phyloP scores from a whole-genome alignment of 129 eudicot genomes.

The Smallanthus sonchifolius region DNA sequence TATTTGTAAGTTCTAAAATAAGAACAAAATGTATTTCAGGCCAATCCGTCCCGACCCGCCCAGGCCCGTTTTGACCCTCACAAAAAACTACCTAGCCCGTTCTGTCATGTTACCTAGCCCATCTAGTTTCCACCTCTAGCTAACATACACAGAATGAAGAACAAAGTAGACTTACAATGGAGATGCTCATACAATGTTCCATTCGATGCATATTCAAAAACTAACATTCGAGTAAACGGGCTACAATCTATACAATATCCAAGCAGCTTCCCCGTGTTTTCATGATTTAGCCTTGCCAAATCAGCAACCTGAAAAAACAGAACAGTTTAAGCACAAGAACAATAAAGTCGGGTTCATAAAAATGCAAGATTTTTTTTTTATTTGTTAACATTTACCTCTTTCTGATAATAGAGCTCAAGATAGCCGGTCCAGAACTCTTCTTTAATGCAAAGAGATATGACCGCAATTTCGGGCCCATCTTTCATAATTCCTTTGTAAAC shows the following conservation, averaged over 20 bases:
- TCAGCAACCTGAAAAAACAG: constrained; percentile 66
- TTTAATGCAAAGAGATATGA: constrained; percentile 83
- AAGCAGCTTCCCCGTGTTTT: constrained; percentile 68
- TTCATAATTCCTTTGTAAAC: constrained; percentile 87
- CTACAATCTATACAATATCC: constrained; percentile 74
- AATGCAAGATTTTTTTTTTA: neutral
- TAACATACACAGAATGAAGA: neutral
- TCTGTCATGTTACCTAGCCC: neutral
- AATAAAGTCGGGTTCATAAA: neutral
- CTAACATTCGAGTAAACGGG: constrained; percentile 93
- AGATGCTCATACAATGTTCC: constrained; percentile 94
- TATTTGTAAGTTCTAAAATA: neutral
- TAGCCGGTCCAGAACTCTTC: constrained; percentile 87
- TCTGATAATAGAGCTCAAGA: constrained; percentile 92
- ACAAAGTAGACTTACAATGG: constrained; percentile 57
- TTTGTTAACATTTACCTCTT: constrained; percentile 49
- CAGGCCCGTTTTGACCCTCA: neutral
- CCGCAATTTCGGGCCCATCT: constrained; percentile 88
- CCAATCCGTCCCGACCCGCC: neutral
- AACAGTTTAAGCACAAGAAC: neutral
- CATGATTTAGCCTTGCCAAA: constrained; percentile 78
- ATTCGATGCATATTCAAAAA: constrained; percentile 91
- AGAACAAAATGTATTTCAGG: neutral
- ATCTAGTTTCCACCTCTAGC: neutral
- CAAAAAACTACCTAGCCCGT: neutral